Percentiles rank a stretch among this genome's conserved stretches.
Evolutionary conservation across 352 stramenopile species (phyloP).

Genomic region (Phytopythium kandeliae): DNA sequence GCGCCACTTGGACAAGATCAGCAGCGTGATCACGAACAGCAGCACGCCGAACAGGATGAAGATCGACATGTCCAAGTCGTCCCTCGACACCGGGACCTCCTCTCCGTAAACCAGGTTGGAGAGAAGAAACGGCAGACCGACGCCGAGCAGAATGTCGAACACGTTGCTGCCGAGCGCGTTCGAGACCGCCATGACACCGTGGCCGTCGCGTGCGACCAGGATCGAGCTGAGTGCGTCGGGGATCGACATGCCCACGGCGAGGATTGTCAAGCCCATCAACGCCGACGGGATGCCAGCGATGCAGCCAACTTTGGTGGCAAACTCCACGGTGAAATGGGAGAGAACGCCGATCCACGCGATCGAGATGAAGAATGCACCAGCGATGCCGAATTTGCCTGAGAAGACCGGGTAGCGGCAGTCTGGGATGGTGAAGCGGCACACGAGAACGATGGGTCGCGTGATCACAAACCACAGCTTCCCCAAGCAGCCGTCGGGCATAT

Average conservation of each 20-base stretch:
- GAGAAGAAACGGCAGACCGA: conserved; percentile 71
- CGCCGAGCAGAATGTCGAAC: conserved; percentile 78
- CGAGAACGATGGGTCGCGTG: conserved; percentile 58
- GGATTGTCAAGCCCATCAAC: conserved; percentile 76
- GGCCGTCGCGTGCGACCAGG: conserved; percentile 68
- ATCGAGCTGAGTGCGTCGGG: conserved; percentile 78
- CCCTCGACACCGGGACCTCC: conserved; percentile 31
- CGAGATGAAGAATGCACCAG: conserved; percentile 53
- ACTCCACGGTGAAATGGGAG: conserved; percentile 62
- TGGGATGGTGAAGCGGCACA: conserved; percentile 65
- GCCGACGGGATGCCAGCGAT: conserved; percentile 62
- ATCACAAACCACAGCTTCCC: conserved; percentile 57
- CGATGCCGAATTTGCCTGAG: conserved; percentile 35
- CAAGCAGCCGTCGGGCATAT: conserved; percentile 27
- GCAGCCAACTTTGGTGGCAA: conserved; percentile 56
- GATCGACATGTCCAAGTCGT: conserved; percentile 58
- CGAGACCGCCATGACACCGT: conserved; percentile 78
- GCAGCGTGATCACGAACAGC: conserved; percentile 40
- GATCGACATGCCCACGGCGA: conserved; percentile 73
- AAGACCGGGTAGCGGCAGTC: conserved; percentile 64
- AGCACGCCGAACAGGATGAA: conserved; percentile 63
- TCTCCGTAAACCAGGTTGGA: conserved; percentile 71
- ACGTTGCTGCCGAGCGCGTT: conserved; percentile 85
- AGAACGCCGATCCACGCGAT: conserved; percentile 74
- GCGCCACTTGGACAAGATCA: conserved; percentile 44